Evolutionary conservation across 2,329 filamentous ascomycete genomes (phyloP).

Genomic region (Phaeoacremonium minimum): DNA sequence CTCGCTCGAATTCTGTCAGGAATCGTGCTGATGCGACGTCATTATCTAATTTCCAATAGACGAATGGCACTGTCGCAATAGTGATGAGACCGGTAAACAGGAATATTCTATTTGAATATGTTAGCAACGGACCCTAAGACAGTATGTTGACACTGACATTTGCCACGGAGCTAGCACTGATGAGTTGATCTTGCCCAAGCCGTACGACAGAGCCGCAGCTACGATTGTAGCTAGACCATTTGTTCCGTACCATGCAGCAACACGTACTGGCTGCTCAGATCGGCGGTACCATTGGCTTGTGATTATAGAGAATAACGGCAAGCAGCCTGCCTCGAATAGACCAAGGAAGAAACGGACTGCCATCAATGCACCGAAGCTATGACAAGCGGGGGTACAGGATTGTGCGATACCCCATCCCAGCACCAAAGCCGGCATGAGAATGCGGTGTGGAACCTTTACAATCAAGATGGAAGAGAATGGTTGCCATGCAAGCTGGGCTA

Average conservation of each 20-base stretch:
- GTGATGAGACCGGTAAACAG: slow-evolving; percentile 61
- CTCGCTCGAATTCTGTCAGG: slow-evolving; percentile 60
- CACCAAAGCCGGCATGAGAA: slow-evolving; percentile 48
- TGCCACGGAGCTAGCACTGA: slow-evolving; percentile 28
- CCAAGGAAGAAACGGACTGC: slow-evolving; percentile 25
- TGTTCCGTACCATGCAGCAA: slow-evolving; percentile 64
- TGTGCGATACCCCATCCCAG: slow-evolving; percentile 40
- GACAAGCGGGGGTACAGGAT: slow-evolving; percentile 23
- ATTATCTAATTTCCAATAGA: slow-evolving; percentile 57
- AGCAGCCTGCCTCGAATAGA: slow-evolving; percentile 29
- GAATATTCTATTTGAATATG: slow-evolving; percentile 55
- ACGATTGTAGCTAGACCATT: slow-evolving; percentile 55
- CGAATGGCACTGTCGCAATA: slow-evolving; percentile 49
- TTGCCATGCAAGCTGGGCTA: slow-evolving; percentile 58
- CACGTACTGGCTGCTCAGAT: slow-evolving; percentile 56
- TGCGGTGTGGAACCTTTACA: slow-evolving; percentile 55
- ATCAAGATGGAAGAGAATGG: slow-evolving; percentile 57
- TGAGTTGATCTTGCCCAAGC: slow-evolving; percentile 46
- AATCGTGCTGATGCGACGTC: slow-evolving; percentile 52
- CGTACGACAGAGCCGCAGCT: slow-evolving; percentile 52
- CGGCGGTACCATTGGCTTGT: slow-evolving; percentile 43
- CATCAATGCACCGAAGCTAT: slow-evolving; percentile 18
- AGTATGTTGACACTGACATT: slow-evolving; percentile 22
- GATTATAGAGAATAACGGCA: slow-evolving; percentile 41
- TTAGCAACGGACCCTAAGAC: too few relatives aligned